Conservation (phyloP, 495 filamentous ascomycete species). For the Immersiella caudata region DNA sequence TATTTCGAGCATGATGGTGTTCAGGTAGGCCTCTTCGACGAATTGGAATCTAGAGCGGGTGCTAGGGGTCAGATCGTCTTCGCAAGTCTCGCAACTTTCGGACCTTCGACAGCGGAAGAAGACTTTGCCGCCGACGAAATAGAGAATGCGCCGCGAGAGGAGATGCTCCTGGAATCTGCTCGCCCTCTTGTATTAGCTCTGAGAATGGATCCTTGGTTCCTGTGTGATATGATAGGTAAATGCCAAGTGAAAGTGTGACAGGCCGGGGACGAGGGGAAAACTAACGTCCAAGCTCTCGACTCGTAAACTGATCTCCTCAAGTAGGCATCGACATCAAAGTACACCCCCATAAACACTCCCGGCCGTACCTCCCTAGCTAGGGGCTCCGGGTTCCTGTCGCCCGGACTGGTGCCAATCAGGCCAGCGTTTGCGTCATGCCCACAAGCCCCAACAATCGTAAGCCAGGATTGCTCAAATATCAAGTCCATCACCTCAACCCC, state of each 20-base stretch:
- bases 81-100: background rate
- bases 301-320: conserved; percentile 7
- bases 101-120: conserved; percentile 18
- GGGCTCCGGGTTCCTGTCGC: background rate
- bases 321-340: background rate
- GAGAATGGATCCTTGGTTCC: background rate
- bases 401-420: conserved; percentile 8
- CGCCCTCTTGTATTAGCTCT: background rate
- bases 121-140: conserved; percentile 21
- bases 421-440: conserved; percentile 20
- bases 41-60: no score
- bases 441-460: conserved; percentile 20
- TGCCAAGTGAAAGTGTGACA: no score
- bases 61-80: background rate
- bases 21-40: no score
- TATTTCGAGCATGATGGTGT: background rate
- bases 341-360: background rate
- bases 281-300: conserved; percentile 23
- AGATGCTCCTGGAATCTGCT: conserved; percentile 27
- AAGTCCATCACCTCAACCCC: conserved; percentile 17
- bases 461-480: conserved; percentile 13
- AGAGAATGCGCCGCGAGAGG: conserved; percentile 20
- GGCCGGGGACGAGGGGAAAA: no score
- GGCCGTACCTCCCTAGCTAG: background rate
- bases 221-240: no score